Evolutionary conservation across 2,329 filamentous ascomycete genomes (phyloP).

Genomic region (Pseudopithomyces chartarum): DNA sequence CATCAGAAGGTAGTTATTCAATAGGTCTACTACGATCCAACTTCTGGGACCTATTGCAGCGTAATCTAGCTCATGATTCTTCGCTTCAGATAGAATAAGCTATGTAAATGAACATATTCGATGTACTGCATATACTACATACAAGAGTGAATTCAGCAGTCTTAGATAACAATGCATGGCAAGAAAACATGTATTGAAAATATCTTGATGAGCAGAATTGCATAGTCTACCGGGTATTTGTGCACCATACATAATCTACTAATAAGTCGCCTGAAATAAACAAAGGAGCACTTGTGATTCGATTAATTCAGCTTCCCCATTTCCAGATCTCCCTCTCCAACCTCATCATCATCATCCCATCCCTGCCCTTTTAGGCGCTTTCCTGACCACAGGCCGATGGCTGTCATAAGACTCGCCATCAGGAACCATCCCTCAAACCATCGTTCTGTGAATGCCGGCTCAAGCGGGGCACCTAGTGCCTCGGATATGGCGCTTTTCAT

Average conservation of each 20-base stretch:
- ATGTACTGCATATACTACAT: background rate
- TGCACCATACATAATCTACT: background rate
- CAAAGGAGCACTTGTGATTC: background rate
- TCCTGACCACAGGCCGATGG: slow-evolving; percentile 74
- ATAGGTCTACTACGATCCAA: too few species aligned
- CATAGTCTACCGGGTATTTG: background rate
- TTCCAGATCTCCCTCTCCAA: slow-evolving; percentile 63
- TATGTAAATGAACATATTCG: background rate
- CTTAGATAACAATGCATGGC: background rate
- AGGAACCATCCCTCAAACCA: slow-evolving; percentile 94
- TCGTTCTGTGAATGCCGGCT: slow-evolving; percentile 72
- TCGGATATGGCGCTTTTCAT: slow-evolving; percentile 78
- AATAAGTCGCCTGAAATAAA: background rate
- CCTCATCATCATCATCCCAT: slow-evolving; percentile 46
- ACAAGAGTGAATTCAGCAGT: background rate
- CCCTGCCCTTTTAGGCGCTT: slow-evolving; percentile 59
- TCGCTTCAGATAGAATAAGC: too few species aligned
- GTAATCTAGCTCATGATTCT: too few species aligned
- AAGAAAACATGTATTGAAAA: background rate
- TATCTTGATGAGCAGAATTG: background rate
- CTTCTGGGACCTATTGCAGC: too few species aligned
- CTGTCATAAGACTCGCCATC: slow-evolving; percentile 68
- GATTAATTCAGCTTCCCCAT: slow-evolving; percentile 70
- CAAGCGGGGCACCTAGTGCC: slow-evolving; percentile 76
- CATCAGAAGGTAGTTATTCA: too few species aligned